A percentile compares a stretch with the other conserved stretches of the same genome.
Evolutionary conservation across 192 early-diverging fungal genomes (phyloP).

Genomic region (Chytriomyces sp.): DNA sequence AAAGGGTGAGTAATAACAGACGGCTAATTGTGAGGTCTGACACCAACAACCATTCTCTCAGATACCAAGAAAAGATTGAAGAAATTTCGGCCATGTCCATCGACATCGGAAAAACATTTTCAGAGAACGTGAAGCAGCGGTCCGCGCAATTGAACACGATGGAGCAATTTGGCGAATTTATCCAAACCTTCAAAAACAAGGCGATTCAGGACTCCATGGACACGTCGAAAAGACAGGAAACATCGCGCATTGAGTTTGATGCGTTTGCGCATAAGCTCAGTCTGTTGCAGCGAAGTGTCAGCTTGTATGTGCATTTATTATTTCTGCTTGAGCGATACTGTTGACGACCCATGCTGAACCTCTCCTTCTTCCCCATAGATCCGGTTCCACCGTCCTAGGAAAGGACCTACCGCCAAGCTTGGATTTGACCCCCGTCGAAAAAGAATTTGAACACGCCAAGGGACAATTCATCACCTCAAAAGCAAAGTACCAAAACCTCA

Average conservation of each 20-base stretch:
- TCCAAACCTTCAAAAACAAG: constrained; percentile 54
- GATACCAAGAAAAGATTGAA: constrained; percentile 53
- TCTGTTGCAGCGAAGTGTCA: constrained; percentile 33
- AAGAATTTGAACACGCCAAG: constrained; percentile 51
- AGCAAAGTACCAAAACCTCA: constrained; percentile 49
- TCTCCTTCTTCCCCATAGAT: neutral
- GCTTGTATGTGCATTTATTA: constrained; percentile 8
- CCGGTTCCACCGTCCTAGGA: constrained; percentile 32
- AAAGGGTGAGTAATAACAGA: constrained; percentile 42
- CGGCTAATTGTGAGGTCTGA: neutral
- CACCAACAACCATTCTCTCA: neutral
- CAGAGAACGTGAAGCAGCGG: constrained; percentile 44
- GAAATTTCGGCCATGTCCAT: constrained; percentile 43
- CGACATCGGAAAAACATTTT: constrained; percentile 47
- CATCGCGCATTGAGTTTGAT: constrained; percentile 56
- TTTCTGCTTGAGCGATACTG: neutral
- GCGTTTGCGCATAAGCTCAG: constrained; percentile 47
- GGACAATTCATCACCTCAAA: constrained; percentile 50
- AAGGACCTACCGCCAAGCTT: constrained; percentile 29
- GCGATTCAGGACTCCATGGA: constrained; percentile 56
- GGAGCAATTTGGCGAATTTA: constrained; percentile 47
- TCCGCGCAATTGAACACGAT: constrained; percentile 39
- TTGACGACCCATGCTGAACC: no score
- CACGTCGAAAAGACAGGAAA: constrained; percentile 53
- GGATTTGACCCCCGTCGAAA: constrained; percentile 45